A percentile compares a stretch with the other conserved stretches of the same genome.
Conservation (phyloP, 2,329 filamentous ascomycete species). For the Byssoonygena ceratinophila region DNA sequence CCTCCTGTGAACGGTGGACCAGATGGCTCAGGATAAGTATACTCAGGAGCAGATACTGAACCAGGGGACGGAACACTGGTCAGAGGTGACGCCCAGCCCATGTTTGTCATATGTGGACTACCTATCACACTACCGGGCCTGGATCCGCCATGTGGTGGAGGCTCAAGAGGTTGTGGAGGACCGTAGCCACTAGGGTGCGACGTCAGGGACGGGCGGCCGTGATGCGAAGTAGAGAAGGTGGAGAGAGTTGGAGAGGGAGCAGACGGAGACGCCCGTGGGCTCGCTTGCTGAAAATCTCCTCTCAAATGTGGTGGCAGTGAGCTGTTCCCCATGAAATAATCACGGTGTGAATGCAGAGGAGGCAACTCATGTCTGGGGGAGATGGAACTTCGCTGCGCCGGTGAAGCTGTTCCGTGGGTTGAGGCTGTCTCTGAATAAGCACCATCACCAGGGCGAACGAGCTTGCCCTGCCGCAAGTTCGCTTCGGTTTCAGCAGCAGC, state of each 20-base stretch:
- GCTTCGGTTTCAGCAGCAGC: conserved; percentile 80
- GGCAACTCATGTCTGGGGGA: conserved; percentile 69
- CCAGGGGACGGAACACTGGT: conserved; percentile 63
- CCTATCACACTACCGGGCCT: conserved; percentile 63
- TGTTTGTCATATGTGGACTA: conserved; percentile 72
- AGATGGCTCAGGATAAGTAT: conserved; percentile 67
- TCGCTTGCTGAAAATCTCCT: conserved; percentile 58
- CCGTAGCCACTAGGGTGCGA: conserved; percentile 76
- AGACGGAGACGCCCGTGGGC: conserved; percentile 54
- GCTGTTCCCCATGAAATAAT: conserved; percentile 67
- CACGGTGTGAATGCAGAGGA: conserved; percentile 59
- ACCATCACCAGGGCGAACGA: conserved; percentile 29
- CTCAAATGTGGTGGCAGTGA: conserved; percentile 75
- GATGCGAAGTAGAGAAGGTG: conserved; percentile 44
- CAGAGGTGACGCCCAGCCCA: conserved; percentile 79
- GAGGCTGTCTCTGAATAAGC: conserved; percentile 38
- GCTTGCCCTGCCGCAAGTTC: conserved; percentile 54
- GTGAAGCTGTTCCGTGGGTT: conserved; percentile 60
- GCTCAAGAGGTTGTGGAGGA: conserved; percentile 75
- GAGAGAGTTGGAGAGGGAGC: conserved; percentile 55
- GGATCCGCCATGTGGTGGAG: conserved; percentile 65
- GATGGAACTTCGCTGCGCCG: conserved; percentile 68
- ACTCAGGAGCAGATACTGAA: conserved; percentile 54
- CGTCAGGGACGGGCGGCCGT: conserved; percentile 53
- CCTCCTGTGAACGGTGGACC: conserved; percentile 41